Conservation (phyloP, 306 rosid species). For the Cicer chorassanicum region DNA sequence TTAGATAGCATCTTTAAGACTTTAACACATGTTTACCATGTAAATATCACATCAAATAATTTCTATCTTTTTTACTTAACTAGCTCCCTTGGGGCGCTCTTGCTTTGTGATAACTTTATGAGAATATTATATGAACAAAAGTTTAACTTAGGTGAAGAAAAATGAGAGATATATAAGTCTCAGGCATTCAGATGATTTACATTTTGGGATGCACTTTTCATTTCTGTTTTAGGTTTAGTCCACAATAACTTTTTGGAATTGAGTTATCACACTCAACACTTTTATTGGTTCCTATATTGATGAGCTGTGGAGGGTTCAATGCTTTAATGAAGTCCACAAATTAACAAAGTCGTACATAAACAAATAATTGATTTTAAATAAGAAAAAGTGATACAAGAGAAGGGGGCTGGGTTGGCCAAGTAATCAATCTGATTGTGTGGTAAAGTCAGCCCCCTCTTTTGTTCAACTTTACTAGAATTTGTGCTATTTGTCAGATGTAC, state of each 20-base stretch:
- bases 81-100: not conserved
- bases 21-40: too few relatives aligned
- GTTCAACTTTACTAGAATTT: slow-evolving; percentile 11
- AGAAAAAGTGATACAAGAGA: slow-evolving; percentile 10
- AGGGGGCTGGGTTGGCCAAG: slow-evolving; percentile 63
- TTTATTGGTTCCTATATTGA: slow-evolving; percentile 17
- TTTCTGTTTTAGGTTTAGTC: slow-evolving; percentile 5
- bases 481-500: slow-evolving; percentile 26
- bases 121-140: slow-evolving; percentile 11
- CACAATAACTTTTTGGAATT: not conserved
- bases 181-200: slow-evolving; percentile 1
- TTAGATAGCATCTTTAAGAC: too few relatives aligned
- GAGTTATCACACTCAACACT: slow-evolving; percentile 10
- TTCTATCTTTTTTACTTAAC: not conserved
- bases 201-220: not conserved
- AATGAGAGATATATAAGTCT: slow-evolving; percentile 4
- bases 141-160: slow-evolving; percentile 20
- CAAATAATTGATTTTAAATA: not conserved
- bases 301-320: slow-evolving; percentile 23
- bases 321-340: slow-evolving; percentile 19
- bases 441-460: slow-evolving; percentile 56
- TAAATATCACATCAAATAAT: too few relatives aligned
- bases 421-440: slow-evolving; percentile 47
- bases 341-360: not conserved
- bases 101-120: not conserved